A percentile compares a stretch with the other conserved stretches of the same genome.
Evolutionary conservation across 768 basidiomycete genomes (phyloP).

Genomic region (Neoboletus magnificus): DNA sequence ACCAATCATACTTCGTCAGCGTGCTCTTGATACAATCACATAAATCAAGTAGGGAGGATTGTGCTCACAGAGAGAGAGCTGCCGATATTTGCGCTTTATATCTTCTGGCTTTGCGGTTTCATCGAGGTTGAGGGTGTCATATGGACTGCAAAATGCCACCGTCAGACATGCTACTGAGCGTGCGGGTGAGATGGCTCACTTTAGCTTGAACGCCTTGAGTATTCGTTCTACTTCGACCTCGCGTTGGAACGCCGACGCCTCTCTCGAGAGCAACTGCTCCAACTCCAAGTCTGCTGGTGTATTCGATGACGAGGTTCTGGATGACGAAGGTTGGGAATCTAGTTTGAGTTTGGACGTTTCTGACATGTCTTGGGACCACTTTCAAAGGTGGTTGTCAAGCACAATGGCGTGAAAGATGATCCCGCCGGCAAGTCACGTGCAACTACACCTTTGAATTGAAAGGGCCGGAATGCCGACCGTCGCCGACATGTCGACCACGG

Average conservation of each 20-base stretch:
- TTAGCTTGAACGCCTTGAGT: constrained; percentile 92
- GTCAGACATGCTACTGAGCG: not conserved
- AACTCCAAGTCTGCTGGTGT: constrained; percentile 49
- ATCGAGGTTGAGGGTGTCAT: constrained; percentile 86
- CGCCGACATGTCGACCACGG: constrained; percentile 2
- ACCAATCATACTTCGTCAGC: constrained; percentile 19
- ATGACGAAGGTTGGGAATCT: not conserved
- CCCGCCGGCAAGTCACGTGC: constrained; percentile 19
- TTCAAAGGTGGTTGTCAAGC: not conserved
- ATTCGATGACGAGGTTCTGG: constrained; percentile 9
- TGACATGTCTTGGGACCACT: constrained; percentile 16
- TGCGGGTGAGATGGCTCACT: constrained; percentile 48
- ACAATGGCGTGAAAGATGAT: not conserved
- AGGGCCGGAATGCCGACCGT: not conserved
- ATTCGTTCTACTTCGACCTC: constrained; percentile 91
- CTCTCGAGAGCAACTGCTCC: constrained; percentile 75
- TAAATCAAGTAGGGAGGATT: constrained; percentile 5
- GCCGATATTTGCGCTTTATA: constrained; percentile 85
- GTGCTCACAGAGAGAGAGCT: constrained; percentile 77
- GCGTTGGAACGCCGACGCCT: constrained; percentile 82
- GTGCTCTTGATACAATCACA: constrained; percentile 9
- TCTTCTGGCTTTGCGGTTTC: constrained; percentile 70
- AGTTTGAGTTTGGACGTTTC: constrained; percentile 19
- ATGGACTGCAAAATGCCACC: constrained; percentile 57
- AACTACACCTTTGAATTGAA: not conserved